Percentiles rank a stretch among this genome's conserved stretches.
Conservation (phyloP, 2,329 filamentous ascomycete genomes). For the Botrytis squamosa region DNA sequence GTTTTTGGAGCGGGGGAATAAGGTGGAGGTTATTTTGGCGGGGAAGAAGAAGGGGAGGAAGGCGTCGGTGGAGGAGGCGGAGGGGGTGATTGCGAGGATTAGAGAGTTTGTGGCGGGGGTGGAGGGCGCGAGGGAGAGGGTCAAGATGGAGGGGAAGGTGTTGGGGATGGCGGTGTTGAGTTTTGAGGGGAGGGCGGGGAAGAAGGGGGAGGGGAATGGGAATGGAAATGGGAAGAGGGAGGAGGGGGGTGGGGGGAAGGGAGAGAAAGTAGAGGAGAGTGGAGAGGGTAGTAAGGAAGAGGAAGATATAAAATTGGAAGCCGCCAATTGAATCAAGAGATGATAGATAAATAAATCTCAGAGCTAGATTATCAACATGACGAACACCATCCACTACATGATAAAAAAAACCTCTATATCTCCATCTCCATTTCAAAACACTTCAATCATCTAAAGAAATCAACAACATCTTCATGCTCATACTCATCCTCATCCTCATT, state of each 20-base stretch:
- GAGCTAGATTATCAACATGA: neutral
- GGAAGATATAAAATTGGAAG: neutral
- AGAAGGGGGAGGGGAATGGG: neutral
- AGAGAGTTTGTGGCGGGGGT: conserved; percentile 40
- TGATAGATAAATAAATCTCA: neutral
- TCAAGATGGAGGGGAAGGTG: conserved; percentile 47
- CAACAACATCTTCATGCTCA: neutral
- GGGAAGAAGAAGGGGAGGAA: conserved; percentile 63
- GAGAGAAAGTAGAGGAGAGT: too few relatives aligned
- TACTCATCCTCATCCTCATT: neutral
- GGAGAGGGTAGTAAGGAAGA: neutral
- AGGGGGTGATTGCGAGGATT: conserved; percentile 55
- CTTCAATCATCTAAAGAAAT: neutral
- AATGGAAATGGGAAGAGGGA: neutral
- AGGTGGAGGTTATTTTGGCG: conserved; percentile 71
- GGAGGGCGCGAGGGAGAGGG: conserved; percentile 46
- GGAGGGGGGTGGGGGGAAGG: neutral
- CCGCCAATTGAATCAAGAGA: neutral
- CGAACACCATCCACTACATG: neutral
- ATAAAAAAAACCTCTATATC: neutral
- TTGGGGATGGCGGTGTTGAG: conserved; percentile 45
- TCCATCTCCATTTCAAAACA: neutral
- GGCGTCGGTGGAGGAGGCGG: conserved; percentile 60
- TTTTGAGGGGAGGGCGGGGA: conserved; percentile 42
- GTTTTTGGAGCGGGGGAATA: conserved; percentile 73